A percentile compares a stretch with the other conserved stretches of the same genome.
These are phyloP conservation scores for Coprinopsis sp. DNA, from an alignment of 768 basidiomycete species.

Conservation along the genomic window DNA sequence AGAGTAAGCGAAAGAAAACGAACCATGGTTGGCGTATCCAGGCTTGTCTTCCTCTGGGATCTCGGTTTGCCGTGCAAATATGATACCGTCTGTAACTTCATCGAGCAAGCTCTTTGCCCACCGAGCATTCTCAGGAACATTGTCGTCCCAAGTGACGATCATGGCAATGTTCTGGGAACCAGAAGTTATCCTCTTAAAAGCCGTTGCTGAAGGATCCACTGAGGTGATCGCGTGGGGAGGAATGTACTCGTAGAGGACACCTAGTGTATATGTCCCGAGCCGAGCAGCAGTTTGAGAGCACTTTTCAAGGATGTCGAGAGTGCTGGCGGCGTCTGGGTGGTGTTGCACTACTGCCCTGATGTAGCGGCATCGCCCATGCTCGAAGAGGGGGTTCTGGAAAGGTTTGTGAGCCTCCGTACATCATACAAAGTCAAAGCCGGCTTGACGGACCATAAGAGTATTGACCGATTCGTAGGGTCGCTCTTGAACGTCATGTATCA, in stretches of 20 bases:
- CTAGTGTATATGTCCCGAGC: slow-evolving; percentile 20
- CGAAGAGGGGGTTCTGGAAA: slow-evolving; percentile 30
- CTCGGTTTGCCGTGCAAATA: slow-evolving; percentile 23
- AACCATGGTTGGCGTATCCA: slow-evolving; percentile 49
- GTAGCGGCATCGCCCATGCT: slow-evolving; percentile 36
- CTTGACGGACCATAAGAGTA: slow-evolving; percentile 31
- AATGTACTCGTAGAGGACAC: slow-evolving; percentile 40
- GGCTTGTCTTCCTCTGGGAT: slow-evolving; percentile 22
- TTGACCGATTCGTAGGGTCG: slow-evolving; percentile 46
- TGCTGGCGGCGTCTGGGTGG: slow-evolving; percentile 22
- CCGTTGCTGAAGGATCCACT: slow-evolving; percentile 29
- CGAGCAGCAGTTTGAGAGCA: slow-evolving; percentile 23
- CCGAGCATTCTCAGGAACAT: slow-evolving; percentile 25
- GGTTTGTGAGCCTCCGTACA: neutral
- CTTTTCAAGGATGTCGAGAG: slow-evolving; percentile 25
- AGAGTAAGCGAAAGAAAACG: slow-evolving; percentile 1
- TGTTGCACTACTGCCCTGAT: slow-evolving; percentile 36
- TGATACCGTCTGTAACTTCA: slow-evolving; percentile 28
- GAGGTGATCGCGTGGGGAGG: slow-evolving; percentile 35
- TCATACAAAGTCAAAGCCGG: slow-evolving; percentile 16
- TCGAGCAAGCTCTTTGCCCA: slow-evolving; percentile 20
- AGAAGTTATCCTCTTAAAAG: slow-evolving; percentile 34
- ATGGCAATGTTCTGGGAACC: slow-evolving; percentile 33
- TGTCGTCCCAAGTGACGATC: slow-evolving; percentile 30
- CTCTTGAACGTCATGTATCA: slow-evolving; percentile 35